Evolutionary conservation across 495 filamentous ascomycete genomes (phyloP), one percentile per base, ranked within the genome.

Genomic region (Podospora tetraspora): DNA sequence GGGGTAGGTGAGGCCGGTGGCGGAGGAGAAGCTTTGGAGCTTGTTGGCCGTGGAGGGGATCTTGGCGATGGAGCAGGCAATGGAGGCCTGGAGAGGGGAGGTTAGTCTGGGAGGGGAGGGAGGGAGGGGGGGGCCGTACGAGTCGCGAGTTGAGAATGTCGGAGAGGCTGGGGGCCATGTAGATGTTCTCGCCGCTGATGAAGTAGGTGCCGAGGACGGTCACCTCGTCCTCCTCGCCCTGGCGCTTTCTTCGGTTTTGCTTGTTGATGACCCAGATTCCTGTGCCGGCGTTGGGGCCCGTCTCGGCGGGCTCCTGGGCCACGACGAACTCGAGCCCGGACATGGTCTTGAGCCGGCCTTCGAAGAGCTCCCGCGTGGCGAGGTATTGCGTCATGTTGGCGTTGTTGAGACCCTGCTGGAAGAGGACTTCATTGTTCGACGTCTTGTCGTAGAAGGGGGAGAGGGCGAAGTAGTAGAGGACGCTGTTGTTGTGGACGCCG

Each of bases 261-360:
- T 96, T 96, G 72, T 92, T 89, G 66, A 99, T 92, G 2, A 96
- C 91, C 92, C 92, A 99, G 23, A 97, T 85, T 23, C 92, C 92
- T 3, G 84, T 87, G 5, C 86, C 89, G 43, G 85, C 86, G 16
- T 83, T 81, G 0, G 88, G 85, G 1, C 85, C 84, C 34, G 85
- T 88, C 43, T 90, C 88, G 56, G 88, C 88, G 5, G 90, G 90
- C 69, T 91, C 89, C 68, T 92, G 88, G n/a, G 87, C 85, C 57
- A 94, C 90, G 62, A 93, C 82, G 75, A 91, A 96, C 74, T 94
- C 92, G 64, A 93, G 77, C 1, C 95, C 95, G 29, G 89, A 88
- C 90, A 95, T 93, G 23, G 84, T 89, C 61, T 83, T 86, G 57
- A 99, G 77, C 2, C 87, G 85, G 19, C 78, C 86, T 78, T 98